These are phyloP conservation scores for Neurospora crassa DNA, from an alignment of 2,329 filamentous ascomycete genomes.

Conservation along the genomic window DNA sequence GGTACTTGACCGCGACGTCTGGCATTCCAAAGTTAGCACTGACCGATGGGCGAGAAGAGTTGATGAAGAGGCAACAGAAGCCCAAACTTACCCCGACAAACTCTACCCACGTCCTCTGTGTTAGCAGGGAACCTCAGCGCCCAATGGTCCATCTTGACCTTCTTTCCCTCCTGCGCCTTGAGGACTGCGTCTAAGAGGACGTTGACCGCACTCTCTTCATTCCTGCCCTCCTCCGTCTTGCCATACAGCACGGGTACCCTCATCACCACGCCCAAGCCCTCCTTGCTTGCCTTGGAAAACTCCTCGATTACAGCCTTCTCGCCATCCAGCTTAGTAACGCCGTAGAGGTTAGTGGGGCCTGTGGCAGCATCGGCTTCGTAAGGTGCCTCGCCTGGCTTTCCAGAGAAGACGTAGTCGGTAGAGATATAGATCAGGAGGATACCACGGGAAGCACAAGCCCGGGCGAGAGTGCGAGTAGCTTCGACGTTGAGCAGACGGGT, in stretches of 20 bases:
- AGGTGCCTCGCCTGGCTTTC: conserved; percentile 68
- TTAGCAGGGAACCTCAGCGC: conserved; percentile 78
- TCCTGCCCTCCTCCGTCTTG: conserved; percentile 44
- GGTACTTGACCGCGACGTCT: conserved; percentile 66
- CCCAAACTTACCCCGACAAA: conserved; percentile 50
- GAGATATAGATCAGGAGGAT: conserved; percentile 68
- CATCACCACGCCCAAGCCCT: conserved; percentile 56
- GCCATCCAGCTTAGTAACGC: conserved; percentile 51
- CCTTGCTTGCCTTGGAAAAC: conserved; percentile 37
- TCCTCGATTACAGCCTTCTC: conserved; percentile 57
- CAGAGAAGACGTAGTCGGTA: conserved; percentile 74
- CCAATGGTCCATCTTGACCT: conserved; percentile 78
- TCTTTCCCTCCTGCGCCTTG: conserved; percentile 58
- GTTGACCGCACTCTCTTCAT: conserved; percentile 75
- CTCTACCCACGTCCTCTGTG: conserved; percentile 74
- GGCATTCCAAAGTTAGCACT: conserved; percentile 9
- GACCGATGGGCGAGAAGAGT: conserved; percentile 6
- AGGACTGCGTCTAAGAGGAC: conserved; percentile 66
- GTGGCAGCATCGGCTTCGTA: conserved; percentile 59
- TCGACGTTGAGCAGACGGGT: conserved; percentile 66
- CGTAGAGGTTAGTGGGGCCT: conserved; percentile 67
- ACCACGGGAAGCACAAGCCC: conserved; percentile 50
- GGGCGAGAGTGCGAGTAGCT: conserved; percentile 57
- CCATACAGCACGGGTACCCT: conserved; percentile 82
- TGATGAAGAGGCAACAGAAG: not conserved